Evolutionary conservation across 139 green algal genomes (phyloP).

Genomic region (Ostreobium quekettii): DNA sequence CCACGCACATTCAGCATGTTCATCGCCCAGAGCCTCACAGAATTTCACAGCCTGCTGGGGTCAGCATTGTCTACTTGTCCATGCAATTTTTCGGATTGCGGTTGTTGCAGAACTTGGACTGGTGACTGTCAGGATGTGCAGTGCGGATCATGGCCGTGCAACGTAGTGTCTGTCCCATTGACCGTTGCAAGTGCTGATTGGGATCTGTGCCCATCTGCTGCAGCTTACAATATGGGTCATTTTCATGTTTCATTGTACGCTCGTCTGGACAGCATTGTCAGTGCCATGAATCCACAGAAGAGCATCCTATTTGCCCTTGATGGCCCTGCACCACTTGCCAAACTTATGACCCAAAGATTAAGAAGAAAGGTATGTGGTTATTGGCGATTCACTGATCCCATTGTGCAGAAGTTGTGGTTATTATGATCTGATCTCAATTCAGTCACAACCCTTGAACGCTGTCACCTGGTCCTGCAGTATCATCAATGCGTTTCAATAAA

Average conservation of each 20-base stretch:
- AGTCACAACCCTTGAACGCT: too few relatives aligned
- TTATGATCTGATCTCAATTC: too few relatives aligned
- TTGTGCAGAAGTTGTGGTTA: too few relatives aligned
- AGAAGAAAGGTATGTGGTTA: slow-evolving; percentile 46
- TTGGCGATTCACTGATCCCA: too few relatives aligned
- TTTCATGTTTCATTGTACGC: slow-evolving; percentile 56
- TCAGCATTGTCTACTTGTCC: background rate
- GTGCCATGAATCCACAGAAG: slow-evolving; percentile 36
- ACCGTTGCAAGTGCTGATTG: too few relatives aligned
- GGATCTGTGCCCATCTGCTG: too few relatives aligned
- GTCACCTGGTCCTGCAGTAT: too few relatives aligned
- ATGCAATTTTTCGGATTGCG: background rate
- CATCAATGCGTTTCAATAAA: too few relatives aligned
- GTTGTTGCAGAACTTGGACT: background rate
- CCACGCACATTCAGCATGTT: too few relatives aligned
- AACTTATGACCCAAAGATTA: slow-evolving; percentile 73
- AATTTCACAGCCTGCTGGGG: too few relatives aligned
- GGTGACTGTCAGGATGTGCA: background rate
- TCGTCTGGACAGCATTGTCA: slow-evolving; percentile 53
- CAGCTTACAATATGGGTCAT: slow-evolving; percentile 38
- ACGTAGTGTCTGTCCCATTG: background rate
- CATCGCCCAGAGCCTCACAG: too few relatives aligned
- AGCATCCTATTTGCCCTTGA: slow-evolving; percentile 67
- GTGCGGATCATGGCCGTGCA: background rate
- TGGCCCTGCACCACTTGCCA: slow-evolving; percentile 76